Base-by-base conservation (phyloP, 2,329 filamentous ascomycete species). In the Microcera coccophila region DNA sequence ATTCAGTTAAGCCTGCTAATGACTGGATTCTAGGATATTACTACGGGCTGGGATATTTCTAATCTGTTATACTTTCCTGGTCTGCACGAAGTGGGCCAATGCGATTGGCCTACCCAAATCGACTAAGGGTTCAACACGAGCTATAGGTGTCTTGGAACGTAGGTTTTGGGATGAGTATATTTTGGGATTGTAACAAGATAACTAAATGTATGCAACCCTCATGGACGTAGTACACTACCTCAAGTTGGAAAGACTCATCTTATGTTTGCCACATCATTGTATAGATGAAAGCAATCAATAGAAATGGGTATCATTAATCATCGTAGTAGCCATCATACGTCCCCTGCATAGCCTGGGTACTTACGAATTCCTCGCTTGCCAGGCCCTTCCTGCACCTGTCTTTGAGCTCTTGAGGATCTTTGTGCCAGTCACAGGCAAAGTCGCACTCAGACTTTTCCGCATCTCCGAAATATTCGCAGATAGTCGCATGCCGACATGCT, bases 391-490 rank as follows among this genome's bases (percentile, higher is more conserved):
- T 60, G 57, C 82, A 83, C 41, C 81, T 73, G 54, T 63, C 73
- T 55, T 76, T 75, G 47, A 90, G 62, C 14, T 69, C 75, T 29
- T 68, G 63, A 1, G 72, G 58, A 57, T 90, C 83, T 64, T 89
- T 90, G 61, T 88, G 86, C 69, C 80, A 85, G 62, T 90, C 86
- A 57, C 86, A 90, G 3, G 86, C 86, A 68, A 78, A 86, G 52
- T 88, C 80, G 55, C 86, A 90, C 16, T 70, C 69, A 2, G 80
- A 78, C 11, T 67, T 62, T 33, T 68, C 60, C 14, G 62, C 63
- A 61, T 91, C 87, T 2, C 85, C 86, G 67, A 93, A 95, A 60
- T 93, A 91, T 38, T 75, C 74, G 51, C 80, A 83, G 42, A 95
- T 88, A 18, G 83, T 64, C 36, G 78, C 75, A 59, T 97, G 91